Evolutionary conservation across 2,329 filamentous ascomycete species (phyloP), one percentile per base, ranked within the genome.

Genomic region (Venturia nashicola): DNA sequence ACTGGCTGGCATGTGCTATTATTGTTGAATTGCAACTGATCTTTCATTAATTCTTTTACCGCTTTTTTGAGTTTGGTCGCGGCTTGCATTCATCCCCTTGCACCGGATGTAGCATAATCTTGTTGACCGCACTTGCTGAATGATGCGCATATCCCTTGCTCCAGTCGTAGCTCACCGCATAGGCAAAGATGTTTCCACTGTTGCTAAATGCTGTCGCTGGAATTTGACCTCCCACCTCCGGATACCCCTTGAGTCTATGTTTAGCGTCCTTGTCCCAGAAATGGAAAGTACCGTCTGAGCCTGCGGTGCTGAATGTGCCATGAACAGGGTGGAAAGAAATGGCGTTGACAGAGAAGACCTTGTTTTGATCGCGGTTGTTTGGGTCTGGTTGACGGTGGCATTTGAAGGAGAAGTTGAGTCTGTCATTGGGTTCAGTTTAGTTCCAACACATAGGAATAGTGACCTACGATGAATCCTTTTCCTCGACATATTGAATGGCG

Each of bases 241-340:
- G 76, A 68, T 80, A 99, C 16, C 94, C 94, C 81, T 80, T 80
- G 65, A 80, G 73, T 61, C 78, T 73, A 71, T 80, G 79, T 69
- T 80, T 80, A 61, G 78, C 78, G 69, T 81, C 79, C 73, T 80
- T 81, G 74, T 99, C 94, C 90, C 90, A 94, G 82, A 93, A 94
- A 79, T 94, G 90, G 81, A 97, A 99, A 0, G 94, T 97, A 63
- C 94, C 94, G 76, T 99, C 94, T 42, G 87, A 89, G 64, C 94
- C 94, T 59, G 94, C 91, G 2, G 94, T 99, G 77, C 89, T 95
- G 79, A 99, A 99, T n/a, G 94, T 99, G 71, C 94, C 94, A 76
- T 97, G 92, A 14, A 89, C 82, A 1, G 94, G 94, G 78, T 99
- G 94, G 85, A 97, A 97, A 32, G 90, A 95, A 75, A 99, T 99